phyloP scores from a whole-genome alignment of 768 basidiomycete genomes.

The Pisolithus tinctorius region DNA sequence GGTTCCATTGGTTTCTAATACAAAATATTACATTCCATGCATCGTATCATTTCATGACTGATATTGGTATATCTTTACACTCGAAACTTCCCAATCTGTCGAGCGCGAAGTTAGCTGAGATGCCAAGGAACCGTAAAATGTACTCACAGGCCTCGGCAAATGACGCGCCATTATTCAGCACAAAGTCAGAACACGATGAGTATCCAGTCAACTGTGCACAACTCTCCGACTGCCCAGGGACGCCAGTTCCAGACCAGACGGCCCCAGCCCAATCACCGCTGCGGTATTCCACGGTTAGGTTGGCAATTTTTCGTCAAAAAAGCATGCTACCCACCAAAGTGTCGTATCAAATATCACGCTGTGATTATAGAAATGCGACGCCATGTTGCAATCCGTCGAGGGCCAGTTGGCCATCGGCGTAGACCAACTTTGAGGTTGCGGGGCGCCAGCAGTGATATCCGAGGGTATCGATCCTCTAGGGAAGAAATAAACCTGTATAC shows the following conservation, averaged over 20 bases:
- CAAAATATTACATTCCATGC: background rate
- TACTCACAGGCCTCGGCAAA: conserved; percentile 75
- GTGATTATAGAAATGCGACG: conserved; percentile 72
- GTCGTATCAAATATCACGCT: conserved; percentile 82
- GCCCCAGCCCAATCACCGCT: conserved; percentile 88
- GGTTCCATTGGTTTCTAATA: background rate
- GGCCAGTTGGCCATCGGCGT: conserved; percentile 75
- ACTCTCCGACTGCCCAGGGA: conserved; percentile 80
- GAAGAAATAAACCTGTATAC: conserved; percentile 82
- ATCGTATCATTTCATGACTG: conserved; percentile 8
- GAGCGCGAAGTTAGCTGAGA: background rate
- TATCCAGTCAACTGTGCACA: conserved; percentile 81
- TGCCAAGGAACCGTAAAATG: conserved; percentile 2
- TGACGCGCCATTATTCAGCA: conserved; percentile 62
- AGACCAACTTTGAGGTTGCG: conserved; percentile 74
- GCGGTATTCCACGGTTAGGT: conserved; percentile 5
- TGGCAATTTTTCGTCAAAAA: background rate
- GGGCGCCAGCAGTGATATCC: conserved; percentile 70
- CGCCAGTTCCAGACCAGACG: conserved; percentile 67
- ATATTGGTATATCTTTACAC: conserved; percentile 65
- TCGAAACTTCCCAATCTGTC: conserved; percentile 77
- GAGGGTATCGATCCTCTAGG: conserved; percentile 62
- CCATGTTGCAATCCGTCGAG: conserved; percentile 65
- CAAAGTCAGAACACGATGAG: conserved; percentile 73
- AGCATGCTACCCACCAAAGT: conserved; percentile 46